These are phyloP conservation scores for Fusarium anthophilum DNA, from an alignment of 2,329 filamentous ascomycete species.

Conservation along the genomic window DNA sequence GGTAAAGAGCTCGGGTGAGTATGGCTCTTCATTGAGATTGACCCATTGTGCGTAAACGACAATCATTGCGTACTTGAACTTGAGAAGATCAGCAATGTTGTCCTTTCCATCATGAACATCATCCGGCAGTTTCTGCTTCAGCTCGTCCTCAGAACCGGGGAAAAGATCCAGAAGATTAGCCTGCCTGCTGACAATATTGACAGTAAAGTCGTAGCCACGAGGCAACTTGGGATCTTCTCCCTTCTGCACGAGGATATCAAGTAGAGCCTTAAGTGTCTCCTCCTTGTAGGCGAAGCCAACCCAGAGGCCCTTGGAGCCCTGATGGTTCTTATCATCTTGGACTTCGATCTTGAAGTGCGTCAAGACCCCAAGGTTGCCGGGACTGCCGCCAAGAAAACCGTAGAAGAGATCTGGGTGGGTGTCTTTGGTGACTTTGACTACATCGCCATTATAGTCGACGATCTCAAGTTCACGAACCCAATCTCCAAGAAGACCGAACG, in stretches of 20 bases:
- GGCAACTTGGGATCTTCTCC: neutral
- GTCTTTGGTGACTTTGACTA: conserved; percentile 55
- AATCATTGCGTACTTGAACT: neutral
- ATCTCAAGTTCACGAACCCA: conserved; percentile 59
- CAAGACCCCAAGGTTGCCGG: conserved; percentile 63
- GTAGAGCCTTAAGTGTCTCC: neutral
- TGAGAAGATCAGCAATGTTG: neutral
- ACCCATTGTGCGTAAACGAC: neutral
- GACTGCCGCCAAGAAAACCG: conserved; percentile 66
- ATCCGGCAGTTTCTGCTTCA: neutral
- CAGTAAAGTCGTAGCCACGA: neutral
- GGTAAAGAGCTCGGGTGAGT: neutral
- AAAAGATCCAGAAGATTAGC: neutral
- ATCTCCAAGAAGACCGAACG: conserved; percentile 64
- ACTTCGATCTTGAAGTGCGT: neutral
- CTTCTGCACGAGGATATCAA: neutral
- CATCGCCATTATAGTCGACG: conserved; percentile 56
- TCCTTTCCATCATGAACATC: conserved; percentile 14
- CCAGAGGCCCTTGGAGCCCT: neutral
- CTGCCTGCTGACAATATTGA: neutral
- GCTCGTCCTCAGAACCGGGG: neutral
- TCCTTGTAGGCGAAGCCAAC: neutral
- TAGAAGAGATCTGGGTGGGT: conserved; percentile 65
- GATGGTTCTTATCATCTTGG: neutral
- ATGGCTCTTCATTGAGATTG: neutral